Evolutionary conservation across 306 rosid genomes (phyloP).

Genomic region (Fragaria iinumae): DNA sequence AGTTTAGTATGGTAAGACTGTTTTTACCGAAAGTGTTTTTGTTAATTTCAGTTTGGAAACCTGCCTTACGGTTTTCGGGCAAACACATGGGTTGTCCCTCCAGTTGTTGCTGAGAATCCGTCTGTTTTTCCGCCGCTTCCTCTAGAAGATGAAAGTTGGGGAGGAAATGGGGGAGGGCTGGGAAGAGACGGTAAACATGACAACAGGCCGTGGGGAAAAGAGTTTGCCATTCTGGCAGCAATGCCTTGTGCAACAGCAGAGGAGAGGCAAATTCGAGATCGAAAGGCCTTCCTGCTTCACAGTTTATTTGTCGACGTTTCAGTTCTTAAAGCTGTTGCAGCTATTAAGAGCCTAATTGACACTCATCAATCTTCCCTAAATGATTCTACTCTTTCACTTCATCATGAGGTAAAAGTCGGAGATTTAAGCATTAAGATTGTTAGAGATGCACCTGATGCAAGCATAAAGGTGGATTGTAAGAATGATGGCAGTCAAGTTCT

Average conservation of each 20-base stretch:
- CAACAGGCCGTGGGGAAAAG: slow-evolving; percentile 78
- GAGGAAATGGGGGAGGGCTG: slow-evolving; percentile 94
- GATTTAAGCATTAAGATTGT: slow-evolving; percentile 71
- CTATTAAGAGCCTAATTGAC: slow-evolving; percentile 52
- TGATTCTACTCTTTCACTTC: slow-evolving; percentile 32
- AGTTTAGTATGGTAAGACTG: slow-evolving; percentile 11
- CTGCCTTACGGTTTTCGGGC: slow-evolving; percentile 97
- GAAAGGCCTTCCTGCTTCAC: slow-evolving; percentile 92
- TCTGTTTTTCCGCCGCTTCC: slow-evolving; percentile 73
- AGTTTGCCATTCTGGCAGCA: slow-evolving; percentile 76
- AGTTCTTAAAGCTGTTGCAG: slow-evolving; percentile 75
- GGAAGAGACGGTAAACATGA: slow-evolving; percentile 77
- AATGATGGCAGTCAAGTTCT: slow-evolving; percentile 82
- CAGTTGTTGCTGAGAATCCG: slow-evolving; percentile 78
- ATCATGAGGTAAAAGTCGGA: slow-evolving; percentile 65
- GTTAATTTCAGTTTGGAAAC: slow-evolving; percentile 84
- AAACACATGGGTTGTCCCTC: slow-evolving; percentile 97
- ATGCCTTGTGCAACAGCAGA: slow-evolving; percentile 92
- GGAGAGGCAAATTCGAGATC: slow-evolving; percentile 90
- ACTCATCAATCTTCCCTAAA: slow-evolving; percentile 35
- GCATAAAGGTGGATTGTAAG: slow-evolving; percentile 74
- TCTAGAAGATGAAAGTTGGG: slow-evolving; percentile 85
- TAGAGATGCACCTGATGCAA: slow-evolving; percentile 79
- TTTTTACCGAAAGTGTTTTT: slow-evolving; percentile 16
- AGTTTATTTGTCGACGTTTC: slow-evolving; percentile 89